phyloP scores from a whole-genome alignment of 192 early-diverging fungal species.

The Backusella tarrabulga region DNA sequence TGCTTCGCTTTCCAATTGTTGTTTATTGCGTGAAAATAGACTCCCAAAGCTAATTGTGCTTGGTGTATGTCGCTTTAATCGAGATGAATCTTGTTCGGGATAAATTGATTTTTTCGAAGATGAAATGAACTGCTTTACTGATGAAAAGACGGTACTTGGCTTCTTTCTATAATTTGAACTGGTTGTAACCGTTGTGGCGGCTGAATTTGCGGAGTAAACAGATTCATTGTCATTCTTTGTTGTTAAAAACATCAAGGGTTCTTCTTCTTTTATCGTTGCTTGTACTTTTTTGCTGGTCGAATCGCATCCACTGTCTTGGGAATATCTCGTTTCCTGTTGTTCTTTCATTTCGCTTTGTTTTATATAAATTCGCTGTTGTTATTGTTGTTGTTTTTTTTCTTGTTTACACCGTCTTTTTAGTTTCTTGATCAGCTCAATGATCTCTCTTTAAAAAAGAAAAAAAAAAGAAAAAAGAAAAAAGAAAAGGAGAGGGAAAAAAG shows the following conservation, averaged over 20 bases:
- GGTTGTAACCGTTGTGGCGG: constrained; percentile 29
- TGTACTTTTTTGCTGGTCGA: background rate
- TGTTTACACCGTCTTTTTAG: background rate
- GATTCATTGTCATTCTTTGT: constrained; percentile 30
- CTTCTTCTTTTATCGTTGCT: background rate
- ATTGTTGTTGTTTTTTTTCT: background rate
- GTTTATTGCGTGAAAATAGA: background rate
- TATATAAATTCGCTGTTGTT: background rate
- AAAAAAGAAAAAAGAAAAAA: background rate
- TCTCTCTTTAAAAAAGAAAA: background rate
- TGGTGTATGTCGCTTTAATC: background rate
- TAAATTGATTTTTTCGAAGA: background rate
- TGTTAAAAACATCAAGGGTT: background rate
- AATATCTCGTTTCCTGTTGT: background rate
- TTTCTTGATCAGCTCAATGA: background rate
- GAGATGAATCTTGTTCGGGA: background rate
- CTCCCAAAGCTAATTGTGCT: background rate
- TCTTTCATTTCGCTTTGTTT: background rate
- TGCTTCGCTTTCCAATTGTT: background rate
- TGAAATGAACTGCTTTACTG: constrained; percentile 29
- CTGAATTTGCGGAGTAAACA: constrained; percentile 26
- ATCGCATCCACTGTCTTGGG: background rate
- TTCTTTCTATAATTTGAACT: constrained; percentile 21
- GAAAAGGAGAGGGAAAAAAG: background rate
- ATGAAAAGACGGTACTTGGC: constrained; percentile 24